These are phyloP conservation scores for Colletotrichum spinosum DNA, from an alignment of 2,329 filamentous ascomycete species.

Conservation along the genomic window DNA sequence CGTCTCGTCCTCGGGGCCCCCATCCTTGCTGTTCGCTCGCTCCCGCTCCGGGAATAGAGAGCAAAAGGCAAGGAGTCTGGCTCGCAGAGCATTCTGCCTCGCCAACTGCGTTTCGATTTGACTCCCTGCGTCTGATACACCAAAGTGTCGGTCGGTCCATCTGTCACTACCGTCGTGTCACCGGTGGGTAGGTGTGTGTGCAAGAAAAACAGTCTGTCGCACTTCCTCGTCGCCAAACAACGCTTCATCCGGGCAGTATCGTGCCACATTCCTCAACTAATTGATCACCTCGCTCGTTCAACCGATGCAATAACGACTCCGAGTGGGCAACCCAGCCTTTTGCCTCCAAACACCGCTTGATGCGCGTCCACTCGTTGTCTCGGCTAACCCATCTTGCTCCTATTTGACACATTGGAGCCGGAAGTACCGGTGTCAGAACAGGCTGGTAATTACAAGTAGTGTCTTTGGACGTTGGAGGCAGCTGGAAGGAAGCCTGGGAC, in stretches of 20 bases:
- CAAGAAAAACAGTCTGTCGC: neutral
- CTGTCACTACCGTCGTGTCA: slow-evolving; percentile 31
- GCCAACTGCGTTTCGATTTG: neutral
- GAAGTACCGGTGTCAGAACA: slow-evolving; percentile 23
- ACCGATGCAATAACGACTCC: neutral
- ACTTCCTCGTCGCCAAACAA: slow-evolving; percentile 4
- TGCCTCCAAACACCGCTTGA: no score
- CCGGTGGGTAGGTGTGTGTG: slow-evolving; percentile 8
- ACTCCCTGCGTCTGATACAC: slow-evolving; percentile 25
- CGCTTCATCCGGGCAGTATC: slow-evolving; percentile 11
- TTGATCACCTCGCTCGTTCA: slow-evolving; percentile 8
- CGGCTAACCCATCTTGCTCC: slow-evolving; percentile 15
- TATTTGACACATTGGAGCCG: slow-evolving; percentile 23
- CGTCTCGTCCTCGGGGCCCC: slow-evolving; percentile 4
- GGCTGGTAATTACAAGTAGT: slow-evolving; percentile 1
- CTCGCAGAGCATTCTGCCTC: neutral
- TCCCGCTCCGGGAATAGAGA: slow-evolving; percentile 4
- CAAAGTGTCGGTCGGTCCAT: slow-evolving; percentile 27
- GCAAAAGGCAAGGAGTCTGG: neutral
- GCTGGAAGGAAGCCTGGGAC: slow-evolving; percentile 1
- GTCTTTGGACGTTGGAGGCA: slow-evolving; percentile 4
- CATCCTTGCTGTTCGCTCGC: slow-evolving; percentile 15
- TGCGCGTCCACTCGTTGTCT: slow-evolving; percentile 9
- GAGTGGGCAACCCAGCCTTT: no score
- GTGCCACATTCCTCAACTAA: slow-evolving; percentile 1